Base-by-base conservation (phyloP, 495 filamentous ascomycete genomes). In the Annulohypoxylon stygium region DNA sequence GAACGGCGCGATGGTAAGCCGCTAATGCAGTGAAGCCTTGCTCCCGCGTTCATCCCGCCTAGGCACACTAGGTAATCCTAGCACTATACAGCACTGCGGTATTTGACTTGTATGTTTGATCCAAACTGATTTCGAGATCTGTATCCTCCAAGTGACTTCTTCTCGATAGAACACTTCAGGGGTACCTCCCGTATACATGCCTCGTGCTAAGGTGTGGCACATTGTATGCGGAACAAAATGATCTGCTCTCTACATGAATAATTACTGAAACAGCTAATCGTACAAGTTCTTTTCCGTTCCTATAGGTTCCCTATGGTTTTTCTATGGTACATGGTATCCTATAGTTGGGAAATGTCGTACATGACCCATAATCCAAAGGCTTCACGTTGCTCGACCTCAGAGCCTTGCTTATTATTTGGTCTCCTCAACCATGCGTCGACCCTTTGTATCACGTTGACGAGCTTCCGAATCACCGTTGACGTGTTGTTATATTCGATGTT, bases 21-120 rank as follows among this genome's bases (percentile, higher is more conserved):
- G 12, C 70, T 73, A 73, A 70, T 70, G 60, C 67, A 64, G 30
- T 53, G 65, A 57, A 73, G 64, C 50, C 51, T 36, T 64, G 34
- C 9, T 39, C n/a, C 60, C 64, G 59, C 59, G 53, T 67, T 34
- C 60, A 68, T 69, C 65, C 70, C 65, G 70, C 14, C 70, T 65
- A 36, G 50, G 55, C 37, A 20, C 20, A 18, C 33, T 51, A 39
- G 23, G 58, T 1, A 25, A 60, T 60, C 57, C 57, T 30, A 30
- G 57, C 20, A 11, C 3, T 43, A 36, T 30, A 10, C 20, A 4
- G 30, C 5, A 10, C 20, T 30, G 30, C 5, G 14, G 10, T 34
- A 43, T 41, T 41, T 60, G 57, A 20, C 34, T 16, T 9, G 36
- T 59, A 34, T 9, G 9, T 59, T 37, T 43, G 57, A 43, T 26